Base-by-base conservation (phyloP, 1,139 yeast species). In the Geotrichum restrictum region DNA sequence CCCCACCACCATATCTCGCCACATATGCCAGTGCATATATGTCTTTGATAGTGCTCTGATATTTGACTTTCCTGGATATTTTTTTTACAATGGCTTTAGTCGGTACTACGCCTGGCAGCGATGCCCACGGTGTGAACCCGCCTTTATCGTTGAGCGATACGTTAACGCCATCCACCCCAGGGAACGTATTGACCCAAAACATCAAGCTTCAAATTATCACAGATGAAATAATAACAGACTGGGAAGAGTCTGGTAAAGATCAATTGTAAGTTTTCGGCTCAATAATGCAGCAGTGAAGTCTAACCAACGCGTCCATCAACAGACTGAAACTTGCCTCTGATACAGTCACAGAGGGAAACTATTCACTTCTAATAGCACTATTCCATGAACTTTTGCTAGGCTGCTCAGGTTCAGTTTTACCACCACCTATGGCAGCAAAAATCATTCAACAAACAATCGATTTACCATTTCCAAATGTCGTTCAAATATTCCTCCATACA, bases 311-410 rank as follows among this genome's bases (percentile, higher is more conserved):
- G 18, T 22, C 42, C 18, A 34, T 45, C 36, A 27, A 8, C 47
- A 51, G 54, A 14, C 44, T 53, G 16, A 45, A 47, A 22, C 45
- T 49, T 11, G 53, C 53, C 11, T 40, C 48, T 13, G 56, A 49
- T 38, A 45, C 51, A 3, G 46, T 51, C 14, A 29, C 43, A n/a
- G 49, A 50, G 19, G 43, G 45, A 14, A 41, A 53, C 21, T 44
- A 38, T 10, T 45, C 48, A 8, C 37, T 44, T 14, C 33, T 61
- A 8, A 51, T 62, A 29, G 39, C 58, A 13, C 41, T 62, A n/a
- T 57, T 60, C 37, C 60, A 63, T 44, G 67, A 64, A 43, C 36
- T 59, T 6, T 45, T 62, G 2, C 41, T 54, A 8, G 55, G 61
- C 13, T 52, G 56, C 21, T 41, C 54, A 8, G 45, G 53, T 3